These are phyloP conservation scores for Candida glaebosa DNA, from an alignment of 805 yeast species.

Conservation along the genomic window DNA sequence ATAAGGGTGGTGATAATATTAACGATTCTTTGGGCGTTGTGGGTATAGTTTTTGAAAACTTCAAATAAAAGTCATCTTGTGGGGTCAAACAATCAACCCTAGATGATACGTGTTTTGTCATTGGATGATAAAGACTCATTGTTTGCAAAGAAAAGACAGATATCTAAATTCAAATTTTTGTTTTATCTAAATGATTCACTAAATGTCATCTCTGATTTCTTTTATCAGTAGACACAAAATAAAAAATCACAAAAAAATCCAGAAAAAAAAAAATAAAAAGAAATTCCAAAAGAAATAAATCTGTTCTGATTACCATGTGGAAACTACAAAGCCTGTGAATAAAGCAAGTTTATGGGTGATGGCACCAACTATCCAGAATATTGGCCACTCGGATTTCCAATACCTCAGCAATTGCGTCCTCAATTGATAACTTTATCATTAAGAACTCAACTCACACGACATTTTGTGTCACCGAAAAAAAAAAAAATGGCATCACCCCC, in stretches of 20 bases:
- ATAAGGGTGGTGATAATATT: slow-evolving; percentile 46
- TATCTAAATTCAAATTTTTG: neutral
- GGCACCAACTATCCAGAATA: neutral
- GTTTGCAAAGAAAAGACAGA: neutral
- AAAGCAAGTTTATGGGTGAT: neutral
- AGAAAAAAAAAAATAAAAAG: neutral
- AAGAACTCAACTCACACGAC: neutral
- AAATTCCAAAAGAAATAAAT: neutral
- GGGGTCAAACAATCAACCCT: slow-evolving; percentile 11
- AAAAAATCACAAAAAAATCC: slow-evolving; percentile 1
- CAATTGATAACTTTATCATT: neutral
- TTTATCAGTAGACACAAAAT: slow-evolving; percentile 1
- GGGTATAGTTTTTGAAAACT: neutral
- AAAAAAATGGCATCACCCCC: neutral
- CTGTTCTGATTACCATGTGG: neutral
- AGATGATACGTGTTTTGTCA: slow-evolving; percentile 15
- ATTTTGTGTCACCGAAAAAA: neutral
- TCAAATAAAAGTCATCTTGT: slow-evolving; percentile 6
- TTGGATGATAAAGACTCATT: slow-evolving; percentile 27
- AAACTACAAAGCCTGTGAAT: neutral
- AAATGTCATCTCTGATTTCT: slow-evolving; percentile 3
- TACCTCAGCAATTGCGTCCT: neutral
- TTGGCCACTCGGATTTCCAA: neutral
- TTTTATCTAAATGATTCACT: neutral
- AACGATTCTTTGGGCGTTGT: slow-evolving; percentile 10